These are phyloP conservation scores for Amylostereum areolatum DNA, from an alignment of 1,284 basidiomycete species.

Conservation along the genomic window DNA sequence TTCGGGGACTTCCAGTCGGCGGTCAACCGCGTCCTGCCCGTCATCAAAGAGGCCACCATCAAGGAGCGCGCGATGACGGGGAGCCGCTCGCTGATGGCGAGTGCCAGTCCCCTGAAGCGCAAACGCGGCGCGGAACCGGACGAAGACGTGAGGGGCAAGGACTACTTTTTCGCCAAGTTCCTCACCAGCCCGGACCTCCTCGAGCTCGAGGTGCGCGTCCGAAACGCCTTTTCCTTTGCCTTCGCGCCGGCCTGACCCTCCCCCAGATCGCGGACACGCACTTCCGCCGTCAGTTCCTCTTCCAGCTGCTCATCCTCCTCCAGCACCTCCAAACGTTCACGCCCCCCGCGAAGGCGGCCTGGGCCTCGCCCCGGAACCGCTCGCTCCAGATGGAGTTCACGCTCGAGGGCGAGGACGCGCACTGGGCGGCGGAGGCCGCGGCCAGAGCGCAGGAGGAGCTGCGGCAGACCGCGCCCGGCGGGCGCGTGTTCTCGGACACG, in stretches of 20 bases:
- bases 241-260: no score
- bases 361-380: slow-evolving; percentile 58
- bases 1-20: slow-evolving; percentile 63
- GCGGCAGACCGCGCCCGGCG: slow-evolving; percentile 67
- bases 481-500: slow-evolving; percentile 68
- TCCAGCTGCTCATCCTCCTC: slow-evolving; percentile 81
- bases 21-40: slow-evolving; percentile 65
- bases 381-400: slow-evolving; percentile 78
- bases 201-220: slow-evolving; percentile 67
- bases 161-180: slow-evolving; percentile 91
- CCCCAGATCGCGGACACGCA: slow-evolving; percentile 79
- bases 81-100: slow-evolving; percentile 37
- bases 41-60: slow-evolving; percentile 77
- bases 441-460: slow-evolving; percentile 64
- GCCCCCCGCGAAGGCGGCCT: slow-evolving; percentile 55
- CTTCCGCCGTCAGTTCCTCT: slow-evolving; percentile 87
- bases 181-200: slow-evolving; percentile 81
- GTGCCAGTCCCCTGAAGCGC: slow-evolving; percentile 44
- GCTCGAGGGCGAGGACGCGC: slow-evolving; percentile 54
- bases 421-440: slow-evolving; percentile 71
- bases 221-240: not conserved
- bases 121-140: slow-evolving; percentile 54
- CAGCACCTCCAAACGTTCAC: slow-evolving; percentile 79
- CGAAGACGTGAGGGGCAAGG: slow-evolving; percentile 43
- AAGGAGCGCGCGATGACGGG: slow-evolving; percentile 82